Conservation (phyloP, 2,329 filamentous ascomycete genomes). For the Colletotrichum costaricense region DNA sequence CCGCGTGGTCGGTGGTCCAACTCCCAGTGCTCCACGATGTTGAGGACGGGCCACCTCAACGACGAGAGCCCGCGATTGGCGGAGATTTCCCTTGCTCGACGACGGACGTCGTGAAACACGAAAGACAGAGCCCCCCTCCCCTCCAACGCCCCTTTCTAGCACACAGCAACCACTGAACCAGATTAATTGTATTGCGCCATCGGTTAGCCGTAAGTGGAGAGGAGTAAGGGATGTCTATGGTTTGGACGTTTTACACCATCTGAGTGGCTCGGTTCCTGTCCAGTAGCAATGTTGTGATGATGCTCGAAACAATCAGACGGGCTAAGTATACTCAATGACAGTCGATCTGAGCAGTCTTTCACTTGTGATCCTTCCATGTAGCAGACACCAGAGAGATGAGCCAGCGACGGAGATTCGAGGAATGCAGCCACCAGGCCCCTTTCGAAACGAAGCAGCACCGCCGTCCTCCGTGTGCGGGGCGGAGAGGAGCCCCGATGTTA, state of each 20-base stretch:
- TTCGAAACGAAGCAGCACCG: slow-evolving; percentile 13
- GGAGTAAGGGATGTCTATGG: background rate
- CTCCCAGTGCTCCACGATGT: background rate
- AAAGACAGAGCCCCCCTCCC: background rate
- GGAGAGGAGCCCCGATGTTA: background rate
- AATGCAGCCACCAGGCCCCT: background rate
- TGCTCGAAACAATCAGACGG: background rate
- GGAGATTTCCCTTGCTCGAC: slow-evolving; percentile 19
- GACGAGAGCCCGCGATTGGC: slow-evolving; percentile 11
- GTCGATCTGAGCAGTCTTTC: no score
- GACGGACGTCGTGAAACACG: background rate
- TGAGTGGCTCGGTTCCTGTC: no score
- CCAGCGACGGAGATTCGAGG: slow-evolving; percentile 3
- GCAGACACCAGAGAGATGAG: background rate
- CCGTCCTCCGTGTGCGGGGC: background rate
- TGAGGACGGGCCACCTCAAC: background rate
- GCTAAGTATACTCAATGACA: background rate
- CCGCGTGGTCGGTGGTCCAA: background rate
- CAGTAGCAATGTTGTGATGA: background rate
- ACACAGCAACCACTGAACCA: background rate
- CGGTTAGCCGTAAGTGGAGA: background rate
- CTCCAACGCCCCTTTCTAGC: background rate
- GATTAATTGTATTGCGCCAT: background rate
- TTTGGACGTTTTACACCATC: background rate
- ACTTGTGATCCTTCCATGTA: no score